Percentiles rank a stretch among this genome's conserved stretches.
Evolutionary conservation across 2,329 filamentous ascomycete genomes (phyloP).

Genomic region (Trichoderma lentiforme): DNA sequence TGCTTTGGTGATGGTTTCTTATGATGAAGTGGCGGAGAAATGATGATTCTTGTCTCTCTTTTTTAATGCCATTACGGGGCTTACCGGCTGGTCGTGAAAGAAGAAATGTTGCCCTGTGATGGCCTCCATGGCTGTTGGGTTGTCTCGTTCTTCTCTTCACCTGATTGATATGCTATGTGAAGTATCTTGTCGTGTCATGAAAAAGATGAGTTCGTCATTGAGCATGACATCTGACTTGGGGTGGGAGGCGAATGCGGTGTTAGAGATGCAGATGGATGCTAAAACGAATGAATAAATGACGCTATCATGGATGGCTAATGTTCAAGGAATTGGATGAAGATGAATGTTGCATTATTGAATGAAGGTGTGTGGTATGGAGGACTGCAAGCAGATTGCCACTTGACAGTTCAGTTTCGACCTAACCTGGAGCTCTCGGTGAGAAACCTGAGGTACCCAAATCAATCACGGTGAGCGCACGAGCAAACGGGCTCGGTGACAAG

Average conservation of each 20-base stretch:
- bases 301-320: background rate
- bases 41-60: background rate
- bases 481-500: background rate
- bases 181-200: background rate
- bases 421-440: conserved; percentile 8
- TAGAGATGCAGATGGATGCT: background rate
- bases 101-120: conserved; percentile 49
- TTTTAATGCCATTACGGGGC: too few species aligned
- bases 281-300: background rate
- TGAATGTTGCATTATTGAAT: background rate
- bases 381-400: background rate
- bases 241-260: background rate
- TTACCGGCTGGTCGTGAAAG: conserved; percentile 40
- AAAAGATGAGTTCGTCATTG: background rate
- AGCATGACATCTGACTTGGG: background rate
- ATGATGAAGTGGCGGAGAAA: background rate
- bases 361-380: background rate
- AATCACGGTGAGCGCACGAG: background rate
- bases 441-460: background rate
- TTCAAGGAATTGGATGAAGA: background rate
- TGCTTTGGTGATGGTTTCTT: background rate
- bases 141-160: background rate
- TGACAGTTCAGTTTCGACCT: background rate
- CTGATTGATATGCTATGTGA: background rate
- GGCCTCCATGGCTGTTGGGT: conserved; percentile 40